phyloP scores from a whole-genome alignment of 1,284 basidiomycete genomes.

The Austroboletus niveus region DNA sequence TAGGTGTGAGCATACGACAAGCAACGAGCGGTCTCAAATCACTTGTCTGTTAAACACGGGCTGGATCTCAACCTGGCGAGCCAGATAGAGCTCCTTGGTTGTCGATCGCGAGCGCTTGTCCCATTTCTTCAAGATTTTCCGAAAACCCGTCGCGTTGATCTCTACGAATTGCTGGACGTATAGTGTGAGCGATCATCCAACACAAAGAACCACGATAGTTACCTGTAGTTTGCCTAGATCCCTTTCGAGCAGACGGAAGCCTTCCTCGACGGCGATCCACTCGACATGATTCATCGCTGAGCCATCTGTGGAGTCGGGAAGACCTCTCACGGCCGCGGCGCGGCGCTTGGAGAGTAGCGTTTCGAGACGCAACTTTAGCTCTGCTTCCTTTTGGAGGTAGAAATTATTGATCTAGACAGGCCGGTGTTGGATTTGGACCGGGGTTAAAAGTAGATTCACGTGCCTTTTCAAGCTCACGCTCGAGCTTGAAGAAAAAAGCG shows the following conservation, averaged over 20 bases:
- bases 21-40: background rate
- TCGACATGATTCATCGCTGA: conserved; percentile 73
- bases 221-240: conserved; percentile 97
- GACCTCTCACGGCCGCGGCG: conserved; percentile 69
- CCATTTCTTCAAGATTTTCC: conserved; percentile 99
- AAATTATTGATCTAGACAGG: conserved; percentile 91
- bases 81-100: conserved; percentile 95
- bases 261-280: conserved; percentile 94
- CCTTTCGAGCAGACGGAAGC: conserved; percentile 91
- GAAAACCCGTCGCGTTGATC: conserved; percentile 96
- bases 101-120: conserved; percentile 95
- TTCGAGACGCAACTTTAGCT: conserved; percentile 88
- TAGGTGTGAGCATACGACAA: conserved; percentile 10
- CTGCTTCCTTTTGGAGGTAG: conserved; percentile 97
- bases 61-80: conserved; percentile 97
- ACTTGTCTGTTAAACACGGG: conserved; percentile 97
- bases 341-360: conserved; percentile 94
- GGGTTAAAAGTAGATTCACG: conserved; percentile 11
- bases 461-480: conserved; percentile 97
- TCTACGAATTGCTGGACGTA: conserved; percentile 86
- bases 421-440: conserved; percentile 1
- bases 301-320: conserved; percentile 61
- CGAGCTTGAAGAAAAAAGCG: conserved; percentile 99
- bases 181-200: conserved; percentile 20
- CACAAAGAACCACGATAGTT: conserved; percentile 24